Conservation (phyloP, 129 eudicot genomes). For the Arctium lappa region DNA sequence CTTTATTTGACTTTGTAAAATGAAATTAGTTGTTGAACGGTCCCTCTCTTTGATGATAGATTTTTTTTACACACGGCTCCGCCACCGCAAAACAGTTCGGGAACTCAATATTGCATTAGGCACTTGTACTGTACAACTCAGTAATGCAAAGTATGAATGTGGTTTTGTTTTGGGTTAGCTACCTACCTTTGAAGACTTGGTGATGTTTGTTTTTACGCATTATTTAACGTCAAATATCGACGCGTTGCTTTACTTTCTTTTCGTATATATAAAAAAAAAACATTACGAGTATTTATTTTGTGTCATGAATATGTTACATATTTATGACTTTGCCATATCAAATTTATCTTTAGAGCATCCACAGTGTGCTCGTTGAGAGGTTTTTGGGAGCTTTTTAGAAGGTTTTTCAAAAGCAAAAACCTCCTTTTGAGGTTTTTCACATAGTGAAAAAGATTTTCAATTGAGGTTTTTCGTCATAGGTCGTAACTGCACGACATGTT, state of each 20-base stretch:
- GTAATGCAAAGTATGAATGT: constrained; percentile 6
- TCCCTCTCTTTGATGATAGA: constrained; percentile 28
- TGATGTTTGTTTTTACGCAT: constrained; percentile 4
- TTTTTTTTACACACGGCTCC: constrained; percentile 29
- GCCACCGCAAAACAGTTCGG: not conserved
- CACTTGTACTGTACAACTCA: constrained; percentile 19
- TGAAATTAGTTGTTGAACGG: constrained; percentile 36
- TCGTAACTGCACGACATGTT: no score
- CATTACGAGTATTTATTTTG: no score
- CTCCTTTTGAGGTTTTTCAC: no score
- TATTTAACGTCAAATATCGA: constrained; percentile 9
- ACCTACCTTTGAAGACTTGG: constrained; percentile 31
- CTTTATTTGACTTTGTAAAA: constrained; percentile 42
- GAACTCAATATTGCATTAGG: not conserved
- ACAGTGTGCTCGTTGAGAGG: no score
- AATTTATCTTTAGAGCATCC: no score
- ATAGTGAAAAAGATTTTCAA: no score
- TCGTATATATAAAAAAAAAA: not conserved
- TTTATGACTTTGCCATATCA: no score
- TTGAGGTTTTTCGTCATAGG: no score
- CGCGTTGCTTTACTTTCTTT: constrained; percentile 23
- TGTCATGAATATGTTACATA: no score
- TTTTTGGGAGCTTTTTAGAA: no score
- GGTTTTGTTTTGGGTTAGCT: constrained; percentile 20
- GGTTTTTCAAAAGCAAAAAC: no score